phyloP scores from a whole-genome alignment of 108 stramenopile species.

The Conticribra guillardii region DNA sequence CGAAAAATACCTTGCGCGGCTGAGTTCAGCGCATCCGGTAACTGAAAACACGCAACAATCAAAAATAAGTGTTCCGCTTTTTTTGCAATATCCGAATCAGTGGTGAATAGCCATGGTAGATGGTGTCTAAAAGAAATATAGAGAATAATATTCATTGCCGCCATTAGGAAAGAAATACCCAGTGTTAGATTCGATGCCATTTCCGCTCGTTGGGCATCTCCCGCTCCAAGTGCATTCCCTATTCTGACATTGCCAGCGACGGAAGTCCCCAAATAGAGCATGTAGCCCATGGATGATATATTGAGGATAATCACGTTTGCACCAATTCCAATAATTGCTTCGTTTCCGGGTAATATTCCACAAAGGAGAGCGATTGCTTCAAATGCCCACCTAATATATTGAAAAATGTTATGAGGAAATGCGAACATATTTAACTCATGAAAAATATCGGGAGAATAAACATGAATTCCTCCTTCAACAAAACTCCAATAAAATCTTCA shows the following conservation, averaged over 20 bases:
- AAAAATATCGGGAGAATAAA: not conserved
- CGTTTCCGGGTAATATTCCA: constrained; percentile 32
- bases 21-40: constrained; percentile 48
- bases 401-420: too few species aligned
- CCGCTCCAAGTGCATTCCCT: constrained; percentile 53
- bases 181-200: constrained; percentile 30
- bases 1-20: constrained; percentile 45
- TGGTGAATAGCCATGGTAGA: constrained; percentile 42
- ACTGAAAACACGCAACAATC: constrained; percentile 42
- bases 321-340: constrained; percentile 48
- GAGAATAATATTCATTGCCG: constrained; percentile 29
- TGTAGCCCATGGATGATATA: constrained; percentile 30
- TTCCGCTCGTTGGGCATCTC: constrained; percentile 42
- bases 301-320: constrained; percentile 43
- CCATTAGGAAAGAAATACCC: constrained; percentile 6
- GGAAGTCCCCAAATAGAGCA: constrained; percentile 39
- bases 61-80: constrained; percentile 31
- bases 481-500: not conserved
- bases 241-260: constrained; percentile 47
- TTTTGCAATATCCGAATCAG: constrained; percentile 32
- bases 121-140: constrained; percentile 25
- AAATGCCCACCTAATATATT: constrained; percentile 44
- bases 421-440: not conserved
- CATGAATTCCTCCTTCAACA: not conserved
- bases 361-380: constrained; percentile 47